A percentile compares a stretch with the other conserved stretches of the same genome.
Evolutionary conservation across 176 grass and related monocot genomes (phyloP).

Genomic region (Eleusine indica): DNA sequence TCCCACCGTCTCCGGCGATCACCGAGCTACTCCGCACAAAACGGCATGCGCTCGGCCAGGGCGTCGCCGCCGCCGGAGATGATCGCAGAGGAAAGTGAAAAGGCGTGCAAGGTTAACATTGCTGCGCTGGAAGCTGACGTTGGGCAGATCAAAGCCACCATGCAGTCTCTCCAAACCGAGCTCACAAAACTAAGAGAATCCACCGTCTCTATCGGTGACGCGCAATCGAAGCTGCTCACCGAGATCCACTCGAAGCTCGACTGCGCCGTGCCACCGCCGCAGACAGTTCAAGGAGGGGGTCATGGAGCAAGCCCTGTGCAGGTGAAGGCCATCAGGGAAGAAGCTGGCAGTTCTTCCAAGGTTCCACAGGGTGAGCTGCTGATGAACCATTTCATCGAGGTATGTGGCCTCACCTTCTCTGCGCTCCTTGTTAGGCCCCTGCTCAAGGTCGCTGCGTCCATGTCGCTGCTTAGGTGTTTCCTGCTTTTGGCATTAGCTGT

Average conservation of each 20-base stretch:
- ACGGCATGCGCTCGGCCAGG: background rate
- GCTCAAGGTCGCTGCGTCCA: slow-evolving; percentile 40
- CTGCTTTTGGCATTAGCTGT: slow-evolving; percentile 31
- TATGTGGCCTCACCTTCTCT: slow-evolving; percentile 36
- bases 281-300: slow-evolving; percentile 5
- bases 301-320: background rate
- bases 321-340: background rate
- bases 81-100: slow-evolving; percentile 44
- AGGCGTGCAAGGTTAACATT: background rate
- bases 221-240: slow-evolving; percentile 15
- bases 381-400: slow-evolving; percentile 54
- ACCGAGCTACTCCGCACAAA: slow-evolving; percentile 30
- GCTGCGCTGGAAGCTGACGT: slow-evolving; percentile 33
- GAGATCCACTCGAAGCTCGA: slow-evolving; percentile 41
- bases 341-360: slow-evolving; percentile 31
- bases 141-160: slow-evolving; percentile 39
- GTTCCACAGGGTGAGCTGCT: slow-evolving; percentile 32
- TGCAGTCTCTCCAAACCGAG: slow-evolving; percentile 34
- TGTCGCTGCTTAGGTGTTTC: slow-evolving; percentile 37
- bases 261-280: background rate
- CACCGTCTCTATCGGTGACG: slow-evolving; percentile 6
- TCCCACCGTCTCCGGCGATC: slow-evolving; percentile 37
- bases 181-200: slow-evolving; percentile 29
- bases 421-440: slow-evolving; percentile 31
- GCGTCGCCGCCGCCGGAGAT: slow-evolving; percentile 47